Base-by-base conservation (phyloP, 495 filamentous ascomycete genomes). In the Astrothelium macrocarpum region DNA sequence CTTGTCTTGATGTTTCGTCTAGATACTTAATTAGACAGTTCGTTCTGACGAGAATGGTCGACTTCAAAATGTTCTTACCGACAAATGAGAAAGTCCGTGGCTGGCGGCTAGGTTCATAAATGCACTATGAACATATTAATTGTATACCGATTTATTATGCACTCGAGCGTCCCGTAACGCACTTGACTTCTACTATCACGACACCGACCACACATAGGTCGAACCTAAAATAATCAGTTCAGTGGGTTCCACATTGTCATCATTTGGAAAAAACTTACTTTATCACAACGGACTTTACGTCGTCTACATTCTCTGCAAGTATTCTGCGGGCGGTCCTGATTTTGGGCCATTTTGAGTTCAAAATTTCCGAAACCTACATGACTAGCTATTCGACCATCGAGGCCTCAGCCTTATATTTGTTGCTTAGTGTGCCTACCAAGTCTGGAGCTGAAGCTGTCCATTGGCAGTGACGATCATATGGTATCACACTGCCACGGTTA, bases 391-490 rank as follows among this genome's bases (percentile, higher is more conserved):
- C 25, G 7, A 26, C 49, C 9, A 56, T 56, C 25, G 49, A 56
- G 49, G 49, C 25, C 7, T 56, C 49, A 56, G 25, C 25, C 49
- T 56, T 56, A 56, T 56, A 56, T 56, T 56, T 29, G 25, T 56
- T 11, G 9, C 25, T 2, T 29, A 56, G 9, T 2, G 25, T 56
- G 29, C 7, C n/a, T 28, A 25, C 49, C 49, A 56, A 28, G 25
- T 56, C 9, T 56, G 49, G 49, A 56, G 49, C 49, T 56, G 49
- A 56, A 7, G 25, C 29, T 56, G 23, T 3, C 25, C 11, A 39
- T 29, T 56, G 25, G 49, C 49, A 29, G 11, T 5, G 43, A 29
- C 49, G 49, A 56, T 29, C 49, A 56, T 11, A 11, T 28, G 49
- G 25, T 29, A 56, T 2, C 49, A 28, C 49, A 56, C 49, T 56